These are phyloP conservation scores for Ophiobolus disseminans DNA, from an alignment of 2,329 filamentous ascomycete species.

Conservation along the genomic window DNA sequence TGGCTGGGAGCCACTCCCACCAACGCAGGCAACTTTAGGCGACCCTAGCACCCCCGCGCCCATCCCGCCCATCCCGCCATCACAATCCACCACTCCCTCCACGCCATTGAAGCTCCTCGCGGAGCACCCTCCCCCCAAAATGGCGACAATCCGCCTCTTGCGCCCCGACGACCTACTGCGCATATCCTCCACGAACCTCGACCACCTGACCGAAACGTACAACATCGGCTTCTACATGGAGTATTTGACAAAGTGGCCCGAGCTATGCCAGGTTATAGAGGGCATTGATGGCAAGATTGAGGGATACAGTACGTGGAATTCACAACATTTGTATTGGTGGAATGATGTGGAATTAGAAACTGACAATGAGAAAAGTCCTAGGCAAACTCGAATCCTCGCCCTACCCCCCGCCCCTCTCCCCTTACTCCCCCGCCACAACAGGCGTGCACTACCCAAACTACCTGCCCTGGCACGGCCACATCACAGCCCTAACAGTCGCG, in stretches of 20 bases:
- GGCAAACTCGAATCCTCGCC: constrained; percentile 85
- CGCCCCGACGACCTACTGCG: constrained; percentile 73
- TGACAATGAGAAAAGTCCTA: constrained; percentile 70
- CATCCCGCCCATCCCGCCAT: constrained; percentile 5
- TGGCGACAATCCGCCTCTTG: constrained; percentile 88
- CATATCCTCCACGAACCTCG: constrained; percentile 93
- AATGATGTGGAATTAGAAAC: background rate
- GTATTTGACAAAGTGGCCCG: constrained; percentile 95
- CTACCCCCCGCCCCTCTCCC: constrained; percentile 76
- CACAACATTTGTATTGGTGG: background rate
- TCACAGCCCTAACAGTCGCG: constrained; percentile 92
- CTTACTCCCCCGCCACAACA: constrained; percentile 66
- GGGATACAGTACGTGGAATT: constrained; percentile 82
- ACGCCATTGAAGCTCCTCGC: background rate
- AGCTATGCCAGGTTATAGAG: constrained; percentile 90
- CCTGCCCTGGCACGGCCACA: constrained; percentile 99
- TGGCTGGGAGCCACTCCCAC: background rate
- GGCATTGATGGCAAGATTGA: constrained; percentile 86
- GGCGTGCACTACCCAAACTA: constrained; percentile 65
- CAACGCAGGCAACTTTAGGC: background rate
- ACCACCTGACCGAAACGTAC: constrained; percentile 97
- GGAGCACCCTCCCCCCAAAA: constrained; percentile 45
- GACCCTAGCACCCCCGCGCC: background rate
- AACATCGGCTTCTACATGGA: constrained; percentile 94
- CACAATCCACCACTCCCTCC: background rate